Evolutionary conservation across 1,139 yeast genomes (phyloP).

Genomic region (Saccharomyces hybrid): DNA sequence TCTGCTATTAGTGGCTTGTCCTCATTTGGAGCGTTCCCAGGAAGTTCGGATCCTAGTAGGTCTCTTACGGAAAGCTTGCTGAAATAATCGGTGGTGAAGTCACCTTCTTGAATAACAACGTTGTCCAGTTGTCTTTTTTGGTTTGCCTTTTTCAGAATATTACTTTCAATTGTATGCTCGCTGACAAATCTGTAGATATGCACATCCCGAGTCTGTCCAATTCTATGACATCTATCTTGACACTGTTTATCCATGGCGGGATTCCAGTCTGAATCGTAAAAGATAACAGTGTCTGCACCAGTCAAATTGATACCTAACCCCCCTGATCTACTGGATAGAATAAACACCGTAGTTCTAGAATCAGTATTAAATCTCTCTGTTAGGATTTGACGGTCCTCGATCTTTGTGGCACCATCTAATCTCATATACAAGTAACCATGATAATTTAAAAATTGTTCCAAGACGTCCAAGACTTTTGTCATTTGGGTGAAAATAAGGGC

Average conservation of each 20-base stretch:
- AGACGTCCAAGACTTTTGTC: slow-evolving; percentile 91
- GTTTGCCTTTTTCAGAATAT: slow-evolving; percentile 87
- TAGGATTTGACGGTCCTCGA: slow-evolving; percentile 90
- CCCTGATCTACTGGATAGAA: slow-evolving; percentile 92
- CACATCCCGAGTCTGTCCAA: slow-evolving; percentile 96
- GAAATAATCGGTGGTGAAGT: slow-evolving; percentile 93
- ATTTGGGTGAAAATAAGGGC: slow-evolving; percentile 96
- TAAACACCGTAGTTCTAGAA: slow-evolving; percentile 79
- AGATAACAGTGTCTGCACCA: slow-evolving; percentile 98
- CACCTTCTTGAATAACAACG: slow-evolving; percentile 97
- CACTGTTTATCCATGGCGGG: slow-evolving; percentile 99
- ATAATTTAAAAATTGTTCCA: slow-evolving; percentile 88
- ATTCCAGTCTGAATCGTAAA: slow-evolving; percentile 38
- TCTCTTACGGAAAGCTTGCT: slow-evolving; percentile 86
- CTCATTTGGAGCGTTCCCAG: slow-evolving; percentile 7
- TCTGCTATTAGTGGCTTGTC: slow-evolving; percentile 34
- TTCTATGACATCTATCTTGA: slow-evolving; percentile 98
- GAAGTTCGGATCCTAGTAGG: slow-evolving; percentile 54
- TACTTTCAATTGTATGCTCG: slow-evolving; percentile 93
- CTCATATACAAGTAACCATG: slow-evolving; percentile 94
- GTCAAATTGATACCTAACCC: slow-evolving; percentile 96
- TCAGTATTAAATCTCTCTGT: slow-evolving; percentile 92
- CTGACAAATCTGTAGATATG: slow-evolving; percentile 95
- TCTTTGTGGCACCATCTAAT: slow-evolving; percentile 94
- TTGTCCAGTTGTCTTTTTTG: slow-evolving; percentile 93